Evolutionary conservation across 495 filamentous ascomycete genomes (phyloP), one percentile per base, ranked within the genome.

Genomic region (Trichoderma virens): DNA sequence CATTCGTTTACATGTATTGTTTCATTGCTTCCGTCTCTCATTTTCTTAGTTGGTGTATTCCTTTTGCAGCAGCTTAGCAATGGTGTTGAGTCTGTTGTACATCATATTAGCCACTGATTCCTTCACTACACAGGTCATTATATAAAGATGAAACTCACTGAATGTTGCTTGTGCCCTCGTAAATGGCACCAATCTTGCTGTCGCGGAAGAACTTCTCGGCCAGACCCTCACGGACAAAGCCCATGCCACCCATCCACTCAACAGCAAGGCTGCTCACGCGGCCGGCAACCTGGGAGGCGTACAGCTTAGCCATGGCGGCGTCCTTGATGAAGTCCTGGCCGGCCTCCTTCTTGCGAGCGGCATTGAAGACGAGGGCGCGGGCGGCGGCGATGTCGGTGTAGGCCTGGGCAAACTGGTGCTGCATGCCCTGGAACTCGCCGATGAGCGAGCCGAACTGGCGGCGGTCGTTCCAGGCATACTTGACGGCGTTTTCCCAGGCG

Each of bases 191-290:
- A 72, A 99, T 99, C 86, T 97, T 99, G 80, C 90, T 93, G 74
- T 99, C 94, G 27, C 94, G 83, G 82, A 88, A 99, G 80, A 88
- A 95, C 85, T 99, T 99, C 87, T 99, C 94, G 4, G 95, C 94
- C 66, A 97, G 86, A 2, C 94, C 94, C 74, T 99, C 94, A 45
- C 94, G 81, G 41, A 98, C 94, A 69, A 99, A 99, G 14, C 83
- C 83, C 94, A 97, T 97, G 61, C 94, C 94, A 38, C 94, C 94
- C 93, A 97, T 97, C 94, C 95, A 98, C 78, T 98, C 94, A 20
- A 99, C 85, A 3, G 93, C 94, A 13, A 86, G 85, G 11, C 92
- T 87, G 61, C 90, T 89, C 25, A 98, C 93, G 61, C 86, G 85
- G 18, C 90, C 90, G 0, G 94, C 94, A 20, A 99, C 92, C 79